Base-by-base conservation (phyloP, 805 yeast genomes). In the Pichia scutulata region DNA sequence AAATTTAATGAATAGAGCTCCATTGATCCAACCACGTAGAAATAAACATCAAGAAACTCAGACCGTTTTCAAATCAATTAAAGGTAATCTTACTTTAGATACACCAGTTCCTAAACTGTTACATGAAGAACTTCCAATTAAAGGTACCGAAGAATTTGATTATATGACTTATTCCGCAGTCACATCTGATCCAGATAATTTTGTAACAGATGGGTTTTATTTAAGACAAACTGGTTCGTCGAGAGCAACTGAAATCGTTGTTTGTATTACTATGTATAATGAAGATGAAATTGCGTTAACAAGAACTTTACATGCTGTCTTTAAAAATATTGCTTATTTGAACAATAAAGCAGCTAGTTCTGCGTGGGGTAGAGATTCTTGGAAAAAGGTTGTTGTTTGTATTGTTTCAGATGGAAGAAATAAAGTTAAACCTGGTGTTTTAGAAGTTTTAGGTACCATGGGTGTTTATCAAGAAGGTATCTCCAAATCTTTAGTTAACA, bases 91-190 rank as follows among this genome's bases (percentile, higher is more conserved):
- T 64, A 89, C 90, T 13, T 74, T 93, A 49, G 97, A 93, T 64
- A 92, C 95, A 60, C 96, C 98, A 4, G 84, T 93, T 45, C 98
- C 99, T 14, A 82, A 89, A 23, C 93, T 90, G 54, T 74, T 93
- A 52, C 80, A 83, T 57, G 82, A 86, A 54, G 90, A 89, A 56
- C 70, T 95, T 49, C 95, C 97, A 5, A 75, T 89, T 59, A 80
- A 93, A 44, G 95, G 88, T 56, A 83, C 84, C 55, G 96, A 93
- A 50, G 99, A 93, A 67, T 93, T 89, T 65, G 83, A 93, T 16
- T 88, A 88, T 68, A 90, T 93, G 97, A 82, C 97, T 57, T 93
- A 93, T 67, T 88, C 98, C 0, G 99, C 99, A 0, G 90, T 96
- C 62, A 93, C 99, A 1, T 76, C 95, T 1, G 90, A 86, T 50